phyloP scores from a whole-genome alignment of 139 green algal genomes.

The Chlorella sp. region DNA sequence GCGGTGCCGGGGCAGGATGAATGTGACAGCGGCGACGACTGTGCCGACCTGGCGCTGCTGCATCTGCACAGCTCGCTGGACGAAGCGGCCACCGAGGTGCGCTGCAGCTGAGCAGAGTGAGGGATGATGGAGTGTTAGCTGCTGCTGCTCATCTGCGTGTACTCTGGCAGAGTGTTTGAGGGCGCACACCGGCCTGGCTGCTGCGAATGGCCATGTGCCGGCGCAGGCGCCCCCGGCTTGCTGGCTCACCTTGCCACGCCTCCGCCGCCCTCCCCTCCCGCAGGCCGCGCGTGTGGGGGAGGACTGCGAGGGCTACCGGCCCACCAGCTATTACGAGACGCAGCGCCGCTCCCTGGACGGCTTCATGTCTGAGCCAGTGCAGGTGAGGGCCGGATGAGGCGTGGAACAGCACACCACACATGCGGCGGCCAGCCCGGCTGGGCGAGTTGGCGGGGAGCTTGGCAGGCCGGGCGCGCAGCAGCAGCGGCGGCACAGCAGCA shows the following conservation, averaged over 20 bases:
- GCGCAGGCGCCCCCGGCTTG: no score
- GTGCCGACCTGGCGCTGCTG: not conserved
- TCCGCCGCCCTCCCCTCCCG: not conserved
- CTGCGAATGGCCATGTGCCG: not conserved
- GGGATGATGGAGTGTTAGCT: not conserved
- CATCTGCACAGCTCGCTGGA: no score
- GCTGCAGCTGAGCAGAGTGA: not conserved
- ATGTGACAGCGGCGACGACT: not conserved
- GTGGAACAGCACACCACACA: no score
- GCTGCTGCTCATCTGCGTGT: no score
- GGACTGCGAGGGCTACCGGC: not conserved
- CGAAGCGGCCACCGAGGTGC: not conserved
- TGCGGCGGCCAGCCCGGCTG: no score
- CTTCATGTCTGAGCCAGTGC: constrained; percentile 5
- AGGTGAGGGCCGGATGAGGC: not conserved
- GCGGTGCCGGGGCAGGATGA: not conserved
- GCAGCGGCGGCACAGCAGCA: not conserved
- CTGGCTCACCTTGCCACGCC: not conserved
- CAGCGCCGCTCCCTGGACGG: not conserved
- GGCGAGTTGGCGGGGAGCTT: not conserved
- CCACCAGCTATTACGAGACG: no score
- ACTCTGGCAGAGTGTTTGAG: no score
- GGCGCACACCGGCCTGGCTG: not conserved
- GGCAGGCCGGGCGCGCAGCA: no score
- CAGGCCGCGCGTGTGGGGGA: not conserved